Conservation (phyloP, 2,329 filamentous ascomycete genomes). For the Phaeoacremonium minimum region DNA sequence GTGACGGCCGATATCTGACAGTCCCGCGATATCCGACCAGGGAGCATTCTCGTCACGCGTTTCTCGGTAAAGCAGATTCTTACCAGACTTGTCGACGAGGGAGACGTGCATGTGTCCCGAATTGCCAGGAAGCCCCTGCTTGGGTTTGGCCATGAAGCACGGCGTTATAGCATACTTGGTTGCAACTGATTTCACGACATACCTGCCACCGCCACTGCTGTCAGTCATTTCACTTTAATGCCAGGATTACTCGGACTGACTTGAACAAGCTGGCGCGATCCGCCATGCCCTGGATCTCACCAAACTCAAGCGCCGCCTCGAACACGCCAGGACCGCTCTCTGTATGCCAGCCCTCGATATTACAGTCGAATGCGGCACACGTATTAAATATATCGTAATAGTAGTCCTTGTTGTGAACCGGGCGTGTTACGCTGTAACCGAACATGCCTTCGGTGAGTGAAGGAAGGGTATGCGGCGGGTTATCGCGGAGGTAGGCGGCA, state of each 20-base stretch:
- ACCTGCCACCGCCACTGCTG: no score
- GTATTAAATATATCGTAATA: slow-evolving; percentile 84
- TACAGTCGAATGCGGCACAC: slow-evolving; percentile 71
- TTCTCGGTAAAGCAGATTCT: slow-evolving; percentile 78
- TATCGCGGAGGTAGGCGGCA: slow-evolving; percentile 68
- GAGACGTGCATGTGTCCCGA: slow-evolving; percentile 96
- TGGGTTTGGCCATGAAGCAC: slow-evolving; percentile 98
- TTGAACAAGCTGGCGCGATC: slow-evolving; percentile 93
- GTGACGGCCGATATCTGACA: slow-evolving; percentile 86
- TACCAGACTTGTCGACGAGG: slow-evolving; percentile 71
- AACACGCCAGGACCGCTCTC: slow-evolving; percentile 93
- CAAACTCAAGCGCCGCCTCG: slow-evolving; percentile 90
- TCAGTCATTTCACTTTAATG: no score
- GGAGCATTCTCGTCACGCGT: slow-evolving; percentile 65
- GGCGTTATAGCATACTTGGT: slow-evolving; percentile 88
- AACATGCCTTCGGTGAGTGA: slow-evolving; percentile 92
- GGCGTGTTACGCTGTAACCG: slow-evolving; percentile 83
- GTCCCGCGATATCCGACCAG: slow-evolving; percentile 70
- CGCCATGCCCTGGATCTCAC: slow-evolving; percentile 83
- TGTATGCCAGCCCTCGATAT: slow-evolving; percentile 93
- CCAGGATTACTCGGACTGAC: slow-evolving; percentile 29
- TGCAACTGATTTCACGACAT: slow-evolving; percentile 84
- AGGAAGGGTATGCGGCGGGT: slow-evolving; percentile 70
- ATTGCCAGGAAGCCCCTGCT: slow-evolving; percentile 86
- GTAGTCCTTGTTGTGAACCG: slow-evolving; percentile 87